Base-by-base conservation (phyloP, 2,329 filamentous ascomycete genomes). In the Botrytis pseudocinerea region DNA sequence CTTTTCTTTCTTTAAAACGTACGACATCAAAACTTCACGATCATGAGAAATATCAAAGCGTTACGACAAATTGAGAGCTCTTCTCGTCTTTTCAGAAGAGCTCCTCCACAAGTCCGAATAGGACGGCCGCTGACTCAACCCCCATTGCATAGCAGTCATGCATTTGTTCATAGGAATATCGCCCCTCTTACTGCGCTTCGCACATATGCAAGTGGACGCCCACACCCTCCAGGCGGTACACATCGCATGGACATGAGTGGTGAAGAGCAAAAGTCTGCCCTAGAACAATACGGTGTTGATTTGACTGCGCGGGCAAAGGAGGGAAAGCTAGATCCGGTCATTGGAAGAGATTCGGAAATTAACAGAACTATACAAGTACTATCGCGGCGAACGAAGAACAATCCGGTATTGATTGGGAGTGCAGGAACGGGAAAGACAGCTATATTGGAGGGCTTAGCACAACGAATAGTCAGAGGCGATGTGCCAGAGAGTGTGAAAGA, bases 401-500 rank as follows among this genome's bases (percentile, higher is more conserved):
- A 81, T 48, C 95, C 95, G 0, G 95, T 98, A 0, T 85, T 98
- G n/a, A 97, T 98, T 73, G 95, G 95, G 75, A 91, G 90, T 69
- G 95, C 80, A 62, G 80, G 95, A 77, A 97, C 94, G 0, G 95
- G 95, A 75, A 98, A 98, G 84, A 98, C 95, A 9, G 95, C 95
- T 1, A 93, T 98, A 69, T 84, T 98, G 4, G 95, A 98, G 83
- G 95, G 95, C 2, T 85, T 98, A 57, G 95, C 95, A 16, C 89
- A 96, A 80, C 88, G 96, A 57, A 98, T 99, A 76, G 92, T 98
- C 2, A 88, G 91, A 76, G 95, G 95, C 2, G 95, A 98, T 83
- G 95, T 98, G 0, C 95, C 96, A 0, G 96, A 98, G 82, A 97
- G 93, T 77, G 92, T 99, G 81, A 97, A 97, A 83, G 92, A 98